phyloP scores from a whole-genome alignment of 106 monocot genomes.

The Hemerocallis citrina region DNA sequence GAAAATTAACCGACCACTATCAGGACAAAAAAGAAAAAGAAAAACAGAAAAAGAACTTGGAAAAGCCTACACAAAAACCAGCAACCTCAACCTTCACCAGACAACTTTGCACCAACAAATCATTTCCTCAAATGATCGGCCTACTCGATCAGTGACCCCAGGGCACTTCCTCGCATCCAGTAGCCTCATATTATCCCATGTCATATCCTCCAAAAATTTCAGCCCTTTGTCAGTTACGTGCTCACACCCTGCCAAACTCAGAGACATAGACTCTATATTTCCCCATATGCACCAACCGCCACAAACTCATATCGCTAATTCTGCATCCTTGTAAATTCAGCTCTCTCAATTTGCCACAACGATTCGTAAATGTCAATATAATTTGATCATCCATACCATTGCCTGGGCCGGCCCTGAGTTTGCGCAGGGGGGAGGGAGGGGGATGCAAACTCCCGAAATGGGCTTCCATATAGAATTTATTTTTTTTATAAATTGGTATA shows the following conservation, averaged over 20 bases:
- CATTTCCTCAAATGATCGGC: background rate
- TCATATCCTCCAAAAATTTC: background rate
- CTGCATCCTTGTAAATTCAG: background rate
- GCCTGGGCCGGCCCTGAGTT: too few relatives aligned
- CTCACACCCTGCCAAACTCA: background rate
- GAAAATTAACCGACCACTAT: too few relatives aligned
- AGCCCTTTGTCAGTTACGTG: background rate
- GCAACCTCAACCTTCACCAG: too few relatives aligned
- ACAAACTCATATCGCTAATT: background rate
- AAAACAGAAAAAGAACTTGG: too few relatives aligned
- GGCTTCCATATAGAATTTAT: too few relatives aligned
- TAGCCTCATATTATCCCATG: background rate
- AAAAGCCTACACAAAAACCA: too few relatives aligned
- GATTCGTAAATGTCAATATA: background rate
- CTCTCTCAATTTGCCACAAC: background rate
- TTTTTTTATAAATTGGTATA: too few relatives aligned
- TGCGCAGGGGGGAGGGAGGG: too few relatives aligned
- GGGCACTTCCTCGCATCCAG: background rate
- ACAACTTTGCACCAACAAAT: slow-evolving; percentile 3
- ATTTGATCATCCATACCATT: background rate
- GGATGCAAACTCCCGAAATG: too few relatives aligned
- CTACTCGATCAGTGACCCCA: background rate
- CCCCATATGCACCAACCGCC: background rate
- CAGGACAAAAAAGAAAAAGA: too few relatives aligned
- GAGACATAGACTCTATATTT: background rate